phyloP scores from a whole-genome alignment of 2,329 filamentous ascomycete genomes.

The Arthrobotrys entomopaga region DNA sequence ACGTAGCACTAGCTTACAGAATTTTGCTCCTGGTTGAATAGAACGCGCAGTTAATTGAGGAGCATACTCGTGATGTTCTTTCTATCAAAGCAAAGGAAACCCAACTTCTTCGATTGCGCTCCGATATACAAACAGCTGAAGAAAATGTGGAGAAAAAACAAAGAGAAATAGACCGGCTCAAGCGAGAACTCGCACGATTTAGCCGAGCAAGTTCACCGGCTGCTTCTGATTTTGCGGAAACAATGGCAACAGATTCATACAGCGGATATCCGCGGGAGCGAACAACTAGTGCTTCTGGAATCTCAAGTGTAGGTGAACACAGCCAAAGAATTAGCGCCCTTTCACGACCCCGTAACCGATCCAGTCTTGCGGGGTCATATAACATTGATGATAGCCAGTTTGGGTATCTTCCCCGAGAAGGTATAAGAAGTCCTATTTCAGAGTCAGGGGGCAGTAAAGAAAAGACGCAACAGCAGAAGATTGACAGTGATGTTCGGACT shows the following conservation, averaged over 20 bases:
- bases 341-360: slow-evolving; percentile 45
- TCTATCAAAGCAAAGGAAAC: slow-evolving; percentile 99
- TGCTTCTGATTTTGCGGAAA: slow-evolving; percentile 65
- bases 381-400: slow-evolving; percentile 28
- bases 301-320: slow-evolving; percentile 28
- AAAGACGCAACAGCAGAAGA: slow-evolving; percentile 19
- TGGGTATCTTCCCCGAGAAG: slow-evolving; percentile 38
- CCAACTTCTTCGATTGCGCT: slow-evolving; percentile 88
- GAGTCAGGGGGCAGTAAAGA: slow-evolving; percentile 38
- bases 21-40: slow-evolving; percentile 61
- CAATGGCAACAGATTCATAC: slow-evolving; percentile 24
- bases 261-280: slow-evolving; percentile 41
- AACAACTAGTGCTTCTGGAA: slow-evolving; percentile 35
- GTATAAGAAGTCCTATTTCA: slow-evolving; percentile 45
- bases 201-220: slow-evolving; percentile 68
- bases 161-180: slow-evolving; percentile 90
- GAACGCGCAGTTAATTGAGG: slow-evolving; percentile 95
- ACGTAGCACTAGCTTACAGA: slow-evolving; percentile 19
- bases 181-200: slow-evolving; percentile 77
- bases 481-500: slow-evolving; percentile 28
- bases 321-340: slow-evolving; percentile 22
- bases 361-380: slow-evolving; percentile 39
- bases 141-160: slow-evolving; percentile 83
- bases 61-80: slow-evolving; percentile 92
- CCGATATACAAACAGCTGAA: slow-evolving; percentile 88